Evolutionary conservation across 129 eudicot genomes (phyloP).

Genomic region (Ambrosia trifida): DNA sequence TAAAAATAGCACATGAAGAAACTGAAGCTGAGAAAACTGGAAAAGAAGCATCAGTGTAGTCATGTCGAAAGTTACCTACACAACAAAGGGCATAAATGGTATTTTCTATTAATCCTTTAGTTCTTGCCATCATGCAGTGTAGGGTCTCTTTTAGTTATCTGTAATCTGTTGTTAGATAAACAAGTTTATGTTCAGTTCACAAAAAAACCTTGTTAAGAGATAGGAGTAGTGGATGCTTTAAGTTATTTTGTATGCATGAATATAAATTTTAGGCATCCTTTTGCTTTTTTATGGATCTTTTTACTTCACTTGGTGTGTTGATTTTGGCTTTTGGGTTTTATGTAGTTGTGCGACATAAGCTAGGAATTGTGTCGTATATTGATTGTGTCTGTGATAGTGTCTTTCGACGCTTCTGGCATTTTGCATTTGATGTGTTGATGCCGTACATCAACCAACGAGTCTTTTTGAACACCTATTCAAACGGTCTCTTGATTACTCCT

Average conservation of each 20-base stretch:
- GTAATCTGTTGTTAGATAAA: conserved; percentile 30
- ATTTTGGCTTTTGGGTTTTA: background rate
- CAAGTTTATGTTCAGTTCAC: conserved; percentile 17
- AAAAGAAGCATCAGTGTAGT: conserved; percentile 35
- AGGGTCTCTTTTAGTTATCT: conserved; percentile 17
- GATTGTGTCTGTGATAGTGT: too few relatives aligned
- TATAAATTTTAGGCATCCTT: conserved; percentile 27
- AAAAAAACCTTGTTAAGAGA: conserved; percentile 21
- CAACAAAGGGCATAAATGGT: conserved; percentile 8
- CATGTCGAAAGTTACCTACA: conserved; percentile 9
- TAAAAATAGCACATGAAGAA: conserved; percentile 70
- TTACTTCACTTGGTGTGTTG: background rate
- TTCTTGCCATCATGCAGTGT: conserved; percentile 22
- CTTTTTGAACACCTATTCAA: too few relatives aligned
- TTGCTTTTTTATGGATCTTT: conserved; percentile 8
- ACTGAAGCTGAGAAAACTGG: conserved; percentile 41
- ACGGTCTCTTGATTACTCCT: too few relatives aligned
- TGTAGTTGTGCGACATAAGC: too few relatives aligned
- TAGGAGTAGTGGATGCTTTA: conserved; percentile 30
- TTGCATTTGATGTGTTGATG: too few relatives aligned
- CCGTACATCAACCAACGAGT: too few relatives aligned
- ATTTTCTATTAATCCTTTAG: conserved; percentile 13
- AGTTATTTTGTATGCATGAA: conserved; percentile 26
- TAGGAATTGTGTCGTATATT: too few relatives aligned
- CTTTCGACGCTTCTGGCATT: too few relatives aligned